Percentiles rank a stretch among this genome's conserved stretches.
Evolutionary conservation across 1,284 basidiomycete genomes (phyloP).

Genomic region (Fomitopsis betulina): DNA sequence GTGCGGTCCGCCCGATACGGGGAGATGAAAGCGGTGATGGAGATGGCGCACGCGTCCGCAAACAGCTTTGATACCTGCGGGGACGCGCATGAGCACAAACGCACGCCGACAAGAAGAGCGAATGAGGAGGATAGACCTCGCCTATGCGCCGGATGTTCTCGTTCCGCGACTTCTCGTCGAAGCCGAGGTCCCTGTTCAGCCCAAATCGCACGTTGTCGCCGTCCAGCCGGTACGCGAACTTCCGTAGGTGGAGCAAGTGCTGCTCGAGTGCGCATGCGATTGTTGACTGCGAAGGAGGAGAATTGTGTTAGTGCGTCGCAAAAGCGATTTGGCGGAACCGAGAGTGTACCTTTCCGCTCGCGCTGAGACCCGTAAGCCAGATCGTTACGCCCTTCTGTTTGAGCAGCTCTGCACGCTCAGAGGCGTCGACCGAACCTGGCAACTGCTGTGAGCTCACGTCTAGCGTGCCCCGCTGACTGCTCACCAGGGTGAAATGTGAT

Average conservation of each 20-base stretch:
- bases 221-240: constrained; percentile 90
- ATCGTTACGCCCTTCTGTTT: constrained; percentile 85
- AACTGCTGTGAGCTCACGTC: background rate
- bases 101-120: background rate
- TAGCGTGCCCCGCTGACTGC: background rate
- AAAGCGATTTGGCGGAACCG: background rate
- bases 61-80: constrained; percentile 90
- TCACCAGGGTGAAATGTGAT: constrained; percentile 77
- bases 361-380: constrained; percentile 94
- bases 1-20: constrained; percentile 91
- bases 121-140: constrained; percentile 55
- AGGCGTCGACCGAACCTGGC: constrained; percentile 67
- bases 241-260: constrained; percentile 84
- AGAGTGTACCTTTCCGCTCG: constrained; percentile 74
- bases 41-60: constrained; percentile 81
- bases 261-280: constrained; percentile 97
- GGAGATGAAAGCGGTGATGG: constrained; percentile 97
- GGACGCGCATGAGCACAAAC: background rate
- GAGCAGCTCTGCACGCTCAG: constrained; percentile 67
- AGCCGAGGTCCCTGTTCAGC: constrained; percentile 97
- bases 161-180: constrained; percentile 90
- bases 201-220: constrained; percentile 98
- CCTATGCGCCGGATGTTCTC: constrained; percentile 98
- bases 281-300: constrained; percentile 67
- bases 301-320: background rate